Percentiles rank a stretch among this genome's conserved stretches.
These are phyloP conservation scores for Penicillium lagena DNA, from an alignment of 495 filamentous ascomycete species.

Conservation along the genomic window DNA sequence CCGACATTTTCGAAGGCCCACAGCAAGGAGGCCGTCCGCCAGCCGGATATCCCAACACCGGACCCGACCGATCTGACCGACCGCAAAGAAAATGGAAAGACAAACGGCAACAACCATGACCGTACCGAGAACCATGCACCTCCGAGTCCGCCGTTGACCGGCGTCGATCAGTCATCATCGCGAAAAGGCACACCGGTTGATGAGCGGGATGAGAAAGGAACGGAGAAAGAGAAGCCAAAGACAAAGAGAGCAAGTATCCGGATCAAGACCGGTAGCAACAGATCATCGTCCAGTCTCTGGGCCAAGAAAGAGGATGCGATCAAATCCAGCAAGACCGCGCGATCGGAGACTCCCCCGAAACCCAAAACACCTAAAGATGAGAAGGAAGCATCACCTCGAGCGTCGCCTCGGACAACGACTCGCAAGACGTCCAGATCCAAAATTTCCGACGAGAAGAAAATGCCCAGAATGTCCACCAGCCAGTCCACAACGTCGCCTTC, in stretches of 20 bases:
- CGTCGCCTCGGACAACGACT: conserved; percentile 20
- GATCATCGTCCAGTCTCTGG: conserved; percentile 37
- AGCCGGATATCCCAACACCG: conserved; percentile 66
- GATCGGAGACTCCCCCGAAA: conserved; percentile 36
- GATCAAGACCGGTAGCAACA: conserved; percentile 34
- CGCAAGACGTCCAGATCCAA: conserved; percentile 30
- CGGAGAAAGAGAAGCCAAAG: conserved; percentile 30
- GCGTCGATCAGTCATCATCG: conserved; percentile 42
- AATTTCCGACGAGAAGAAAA: conserved; percentile 21
- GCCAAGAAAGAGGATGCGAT: conserved; percentile 30
- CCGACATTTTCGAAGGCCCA: conserved; percentile 83
- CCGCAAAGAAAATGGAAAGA: conserved; percentile 29
- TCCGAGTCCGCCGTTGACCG: conserved; percentile 59
- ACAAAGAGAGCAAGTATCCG: conserved; percentile 31
- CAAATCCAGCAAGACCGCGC: conserved; percentile 33
- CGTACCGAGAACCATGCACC: conserved; percentile 37
- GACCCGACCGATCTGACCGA: conserved; percentile 71
- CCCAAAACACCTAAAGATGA: conserved; percentile 24
- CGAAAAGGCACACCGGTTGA: conserved; percentile 37
- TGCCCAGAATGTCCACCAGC: conserved; percentile 26
- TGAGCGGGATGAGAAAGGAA: conserved; percentile 32
- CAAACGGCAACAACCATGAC: conserved; percentile 17
- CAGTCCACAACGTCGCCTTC: conserved; percentile 27
- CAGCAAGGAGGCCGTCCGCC: conserved; percentile 73
- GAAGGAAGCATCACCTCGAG: conserved; percentile 16